Percentiles rank a stretch among this genome's conserved stretches.
These are phyloP conservation scores for Cystoderma amianthinum DNA, from an alignment of 768 basidiomycete species.

Conservation along the genomic window DNA sequence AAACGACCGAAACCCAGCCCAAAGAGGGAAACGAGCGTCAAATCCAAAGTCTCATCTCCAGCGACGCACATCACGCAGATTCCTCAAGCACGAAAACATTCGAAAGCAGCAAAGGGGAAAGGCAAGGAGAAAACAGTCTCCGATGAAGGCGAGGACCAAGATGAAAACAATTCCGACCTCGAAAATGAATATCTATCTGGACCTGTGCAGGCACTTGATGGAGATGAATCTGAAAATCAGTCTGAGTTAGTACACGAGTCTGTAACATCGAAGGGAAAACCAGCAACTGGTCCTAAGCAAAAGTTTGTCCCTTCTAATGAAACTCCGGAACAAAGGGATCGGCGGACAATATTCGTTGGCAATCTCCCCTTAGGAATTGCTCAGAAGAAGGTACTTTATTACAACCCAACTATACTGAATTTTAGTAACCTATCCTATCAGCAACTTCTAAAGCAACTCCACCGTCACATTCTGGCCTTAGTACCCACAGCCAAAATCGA, in stretches of 20 bases:
- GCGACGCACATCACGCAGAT: conserved; percentile 2
- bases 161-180: conserved; percentile 23
- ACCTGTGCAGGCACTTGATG: conserved; percentile 1
- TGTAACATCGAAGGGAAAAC: conserved; percentile 28
- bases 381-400: conserved; percentile 58
- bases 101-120: conserved; percentile 9
- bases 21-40: conserved; percentile 5
- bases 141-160: conserved; percentile 13
- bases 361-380: conserved; percentile 77
- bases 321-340: conserved; percentile 64
- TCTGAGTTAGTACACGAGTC: conserved; percentile 59
- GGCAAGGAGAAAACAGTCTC: conserved; percentile 10
- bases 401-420: not conserved
- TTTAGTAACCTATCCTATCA: conserved; percentile 17
- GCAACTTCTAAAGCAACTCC: conserved; percentile 72
- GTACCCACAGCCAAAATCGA: conserved; percentile 80
- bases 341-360: conserved; percentile 87
- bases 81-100: conserved; percentile 7
- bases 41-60: not conserved
- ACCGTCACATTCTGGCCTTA: conserved; percentile 66
- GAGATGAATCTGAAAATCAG: conserved; percentile 7
- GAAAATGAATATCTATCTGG: conserved; percentile 22
- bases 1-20: conserved; percentile 19
- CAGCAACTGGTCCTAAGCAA: conserved; percentile 17
- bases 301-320: conserved; percentile 65